These are phyloP conservation scores for Cenchrus purpureus DNA, from an alignment of 176 grass and related monocot genomes.

Conservation along the genomic window DNA sequence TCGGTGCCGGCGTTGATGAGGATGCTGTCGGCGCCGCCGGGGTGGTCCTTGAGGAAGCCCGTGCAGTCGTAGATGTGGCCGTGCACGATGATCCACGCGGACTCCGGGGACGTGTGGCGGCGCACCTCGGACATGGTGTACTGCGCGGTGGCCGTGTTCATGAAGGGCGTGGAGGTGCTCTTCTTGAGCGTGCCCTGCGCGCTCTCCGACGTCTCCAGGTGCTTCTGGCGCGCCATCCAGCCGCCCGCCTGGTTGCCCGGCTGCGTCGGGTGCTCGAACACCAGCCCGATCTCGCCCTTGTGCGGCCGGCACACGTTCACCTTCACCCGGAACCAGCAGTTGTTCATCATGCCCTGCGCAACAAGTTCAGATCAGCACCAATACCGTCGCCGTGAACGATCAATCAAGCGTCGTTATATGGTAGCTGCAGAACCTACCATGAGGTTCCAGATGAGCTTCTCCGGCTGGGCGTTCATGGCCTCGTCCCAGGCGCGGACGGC, in stretches of 20 bases:
- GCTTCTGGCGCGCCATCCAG: constrained; percentile 78
- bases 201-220: constrained; percentile 58
- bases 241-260: constrained; percentile 77
- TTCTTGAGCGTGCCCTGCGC: constrained; percentile 23
- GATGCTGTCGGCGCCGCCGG: constrained; percentile 90
- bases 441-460: constrained; percentile 94
- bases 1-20: constrained; percentile 94
- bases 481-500: constrained; percentile 94
- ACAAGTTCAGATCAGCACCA: too few relatives aligned
- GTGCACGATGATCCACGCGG: constrained; percentile 92
- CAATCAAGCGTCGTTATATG: background rate
- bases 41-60: constrained; percentile 83
- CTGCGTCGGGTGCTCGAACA: constrained; percentile 83
- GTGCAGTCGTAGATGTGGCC: constrained; percentile 95
- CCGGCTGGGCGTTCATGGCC: constrained; percentile 82
- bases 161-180: constrained; percentile 60
- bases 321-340: constrained; percentile 91
- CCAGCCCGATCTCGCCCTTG: constrained; percentile 75
- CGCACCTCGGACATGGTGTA: constrained; percentile 85
- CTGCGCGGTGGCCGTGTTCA: constrained; percentile 38
- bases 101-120: constrained; percentile 66
- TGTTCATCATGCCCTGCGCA: constrained; percentile 96
- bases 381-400: too few relatives aligned
- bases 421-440: constrained; percentile 53
- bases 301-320: constrained; percentile 66